A percentile compares a stretch with the other conserved stretches of the same genome.
Evolutionary conservation across 176 grass and related monocot genomes (phyloP).

Genomic region (Zoysia pacifica): DNA sequence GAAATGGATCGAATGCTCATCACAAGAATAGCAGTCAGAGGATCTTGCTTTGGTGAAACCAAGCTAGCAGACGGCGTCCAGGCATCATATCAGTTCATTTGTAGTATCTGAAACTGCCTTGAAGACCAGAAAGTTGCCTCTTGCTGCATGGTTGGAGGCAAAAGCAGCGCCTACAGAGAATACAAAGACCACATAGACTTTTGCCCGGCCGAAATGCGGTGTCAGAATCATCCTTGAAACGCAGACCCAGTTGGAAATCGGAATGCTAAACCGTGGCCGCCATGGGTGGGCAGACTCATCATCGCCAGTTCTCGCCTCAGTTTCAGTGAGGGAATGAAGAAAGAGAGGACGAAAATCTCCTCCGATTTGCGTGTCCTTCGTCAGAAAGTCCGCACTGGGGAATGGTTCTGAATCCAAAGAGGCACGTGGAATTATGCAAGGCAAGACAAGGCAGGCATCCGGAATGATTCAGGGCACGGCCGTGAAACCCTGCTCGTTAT

Average conservation of each 20-base stretch:
- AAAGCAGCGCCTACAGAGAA: not conserved
- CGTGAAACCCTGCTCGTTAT: not conserved
- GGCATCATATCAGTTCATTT: not conserved
- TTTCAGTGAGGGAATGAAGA: not conserved
- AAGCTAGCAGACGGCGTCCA: not conserved
- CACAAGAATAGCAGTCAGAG: not conserved
- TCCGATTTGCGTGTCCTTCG: not conserved
- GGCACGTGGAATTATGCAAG: not conserved
- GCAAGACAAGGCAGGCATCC: not conserved
- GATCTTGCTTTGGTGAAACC: slow-evolving; percentile 15
- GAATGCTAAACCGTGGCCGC: not conserved
- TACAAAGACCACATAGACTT: not conserved
- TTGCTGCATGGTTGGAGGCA: not conserved
- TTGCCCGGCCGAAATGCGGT: not conserved
- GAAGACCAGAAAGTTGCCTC: not conserved
- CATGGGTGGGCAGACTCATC: not conserved
- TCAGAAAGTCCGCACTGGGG: not conserved
- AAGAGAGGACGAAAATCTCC: not conserved
- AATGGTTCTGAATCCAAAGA: not conserved
- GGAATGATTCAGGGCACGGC: not conserved
- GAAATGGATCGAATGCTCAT: not conserved
- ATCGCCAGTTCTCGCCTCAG: not conserved
- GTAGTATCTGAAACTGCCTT: not conserved
- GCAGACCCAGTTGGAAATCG: not conserved
- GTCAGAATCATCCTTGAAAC: not conserved